These are phyloP conservation scores for Magnusiomyces ingens DNA, from an alignment of 1,139 yeast species.

Conservation along the genomic window DNA sequence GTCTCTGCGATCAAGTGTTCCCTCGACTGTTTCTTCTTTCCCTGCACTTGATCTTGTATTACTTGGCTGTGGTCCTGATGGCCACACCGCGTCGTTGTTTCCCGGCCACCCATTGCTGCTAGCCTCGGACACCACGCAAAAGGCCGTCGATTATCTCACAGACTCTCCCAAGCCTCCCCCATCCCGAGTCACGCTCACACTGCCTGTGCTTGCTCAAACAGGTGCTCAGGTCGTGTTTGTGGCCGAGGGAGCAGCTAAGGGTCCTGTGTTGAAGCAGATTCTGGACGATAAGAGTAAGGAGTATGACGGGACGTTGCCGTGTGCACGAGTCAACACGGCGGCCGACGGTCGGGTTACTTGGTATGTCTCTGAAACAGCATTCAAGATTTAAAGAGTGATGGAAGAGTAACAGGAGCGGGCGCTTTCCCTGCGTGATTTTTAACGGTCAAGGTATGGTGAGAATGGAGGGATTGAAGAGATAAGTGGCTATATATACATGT, in stretches of 20 bases:
- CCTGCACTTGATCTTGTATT: slow-evolving; percentile 50
- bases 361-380: slow-evolving; percentile 79
- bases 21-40: slow-evolving; percentile 9
- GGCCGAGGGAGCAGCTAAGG: slow-evolving; percentile 84
- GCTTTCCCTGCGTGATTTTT: background rate
- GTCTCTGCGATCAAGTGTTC: background rate
- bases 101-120: slow-evolving; percentile 39
- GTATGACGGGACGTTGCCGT: slow-evolving; percentile 45
- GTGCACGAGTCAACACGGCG: slow-evolving; percentile 59
- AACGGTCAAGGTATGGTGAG: background rate
- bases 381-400: slow-evolving; percentile 6
- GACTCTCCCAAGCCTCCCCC: slow-evolving; percentile 80
- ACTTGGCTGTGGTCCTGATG: slow-evolving; percentile 76
- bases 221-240: slow-evolving; percentile 67
- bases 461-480: background rate
- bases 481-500: background rate
- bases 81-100: slow-evolving; percentile 73
- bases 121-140: slow-evolving; percentile 21
- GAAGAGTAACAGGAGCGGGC: no score
- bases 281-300: slow-evolving; percentile 43
- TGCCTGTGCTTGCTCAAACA: slow-evolving; percentile 46
- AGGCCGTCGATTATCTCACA: slow-evolving; percentile 38
- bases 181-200: slow-evolving; percentile 64
- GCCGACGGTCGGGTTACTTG: slow-evolving; percentile 48
- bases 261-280: slow-evolving; percentile 62